Evolutionary conservation across 2,329 filamentous ascomycete genomes (phyloP), one percentile per base, ranked within the genome.

Genomic region (Nannizziopsis barbatae): DNA sequence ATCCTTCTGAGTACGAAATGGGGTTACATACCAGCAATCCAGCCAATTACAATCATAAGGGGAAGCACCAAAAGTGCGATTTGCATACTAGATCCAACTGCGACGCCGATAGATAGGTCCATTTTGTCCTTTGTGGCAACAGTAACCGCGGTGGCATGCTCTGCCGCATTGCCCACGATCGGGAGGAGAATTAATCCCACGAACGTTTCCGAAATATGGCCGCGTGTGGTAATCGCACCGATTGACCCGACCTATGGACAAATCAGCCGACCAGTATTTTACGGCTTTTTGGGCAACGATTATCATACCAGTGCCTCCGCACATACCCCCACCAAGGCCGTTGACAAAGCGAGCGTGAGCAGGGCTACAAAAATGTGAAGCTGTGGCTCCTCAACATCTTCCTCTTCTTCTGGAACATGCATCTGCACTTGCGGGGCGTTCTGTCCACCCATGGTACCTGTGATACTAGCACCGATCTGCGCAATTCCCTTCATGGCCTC

Each of bases 321-420:
- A 57, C 86, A 92, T 36, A 92, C 73, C 1, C 84, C 87, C 41
- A 94, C 87, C 45, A 90, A 71, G 37, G 81, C 83, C 2, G 86
- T 94, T 0, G 84, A 81, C n/a, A 77, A 69, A 5, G 73, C 72
- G 2, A 95, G 77, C 0, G 84, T 63, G 46, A 90, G 74, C 46
- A 81, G 77, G 14, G 45, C 45, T 9, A 47, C 45, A 10, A 40
- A 42, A 3, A 42, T 2, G 35, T 47, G 45, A 18, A 95, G 73
- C 55, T 86, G 79, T 0, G 89, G 87, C 45, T 81, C 76, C 56
- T 93, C 86, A 7, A 7, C 22, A 6, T 74, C 73, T 14, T 87
- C 83, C 0, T 88, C 85, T 0, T 88, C 85, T 0, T 85, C 80
- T 0, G 77, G 77, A 1, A 79, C 75, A 0, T 77, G 70, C 2